phyloP scores from a whole-genome alignment of 257 asterid genomes.

The Coffea canephora region DNA sequence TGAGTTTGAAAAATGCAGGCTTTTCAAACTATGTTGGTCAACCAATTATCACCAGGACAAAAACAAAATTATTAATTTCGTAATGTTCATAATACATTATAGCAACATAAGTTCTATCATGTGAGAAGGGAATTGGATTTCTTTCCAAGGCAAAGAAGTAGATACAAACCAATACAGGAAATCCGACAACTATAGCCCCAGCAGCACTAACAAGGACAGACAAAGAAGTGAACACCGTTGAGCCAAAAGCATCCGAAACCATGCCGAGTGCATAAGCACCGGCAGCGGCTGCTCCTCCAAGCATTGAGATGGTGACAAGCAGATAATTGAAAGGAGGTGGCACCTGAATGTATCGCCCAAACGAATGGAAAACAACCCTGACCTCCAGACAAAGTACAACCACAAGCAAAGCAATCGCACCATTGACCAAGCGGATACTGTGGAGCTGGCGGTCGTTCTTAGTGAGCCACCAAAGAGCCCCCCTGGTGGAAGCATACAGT shows the following conservation, averaged over 20 bases:
- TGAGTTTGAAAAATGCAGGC: not conserved
- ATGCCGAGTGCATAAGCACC: constrained; percentile 82
- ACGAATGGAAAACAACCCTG: constrained; percentile 94
- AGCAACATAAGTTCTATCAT: too few relatives aligned
- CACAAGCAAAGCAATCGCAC: constrained; percentile 71
- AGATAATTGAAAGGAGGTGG: constrained; percentile 88
- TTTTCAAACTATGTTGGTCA: not conserved
- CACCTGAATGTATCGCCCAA: constrained; percentile 94
- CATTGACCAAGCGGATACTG: constrained; percentile 81
- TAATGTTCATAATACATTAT: too few relatives aligned
- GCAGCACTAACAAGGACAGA: constrained; percentile 83
- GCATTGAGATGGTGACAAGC: constrained; percentile 81
- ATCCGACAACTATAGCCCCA: constrained; percentile 89
- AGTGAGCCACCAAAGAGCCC: constrained; percentile 97
- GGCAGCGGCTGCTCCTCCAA: constrained; percentile 88
- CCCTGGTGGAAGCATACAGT: constrained; percentile 88
- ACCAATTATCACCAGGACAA: too few relatives aligned
- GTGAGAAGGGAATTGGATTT: not conserved
- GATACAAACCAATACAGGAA: constrained; percentile 74
- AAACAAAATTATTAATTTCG: too few relatives aligned
- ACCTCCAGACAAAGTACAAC: constrained; percentile 85
- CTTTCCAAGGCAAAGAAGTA: not conserved
- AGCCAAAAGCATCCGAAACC: constrained; percentile 81
- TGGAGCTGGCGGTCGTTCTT: constrained; percentile 77
- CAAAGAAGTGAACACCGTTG: constrained; percentile 61